phyloP scores from a whole-genome alignment of 495 filamentous ascomycete genomes.

The Penicillium canescens region DNA sequence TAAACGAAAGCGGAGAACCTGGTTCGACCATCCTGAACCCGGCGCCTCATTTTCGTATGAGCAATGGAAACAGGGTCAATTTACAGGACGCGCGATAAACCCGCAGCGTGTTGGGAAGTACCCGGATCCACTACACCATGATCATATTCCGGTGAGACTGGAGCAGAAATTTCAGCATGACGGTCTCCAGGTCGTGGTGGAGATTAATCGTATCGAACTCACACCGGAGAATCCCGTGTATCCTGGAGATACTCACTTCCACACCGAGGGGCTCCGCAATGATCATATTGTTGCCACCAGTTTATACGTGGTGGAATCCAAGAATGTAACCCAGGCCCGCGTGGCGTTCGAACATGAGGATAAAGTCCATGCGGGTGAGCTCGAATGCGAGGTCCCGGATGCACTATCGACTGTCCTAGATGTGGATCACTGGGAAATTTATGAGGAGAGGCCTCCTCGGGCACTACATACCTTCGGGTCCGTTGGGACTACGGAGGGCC shows the following conservation, averaged over 20 bases:
- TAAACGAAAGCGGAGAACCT: neutral
- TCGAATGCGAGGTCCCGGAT: neutral
- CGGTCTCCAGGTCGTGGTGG: neutral
- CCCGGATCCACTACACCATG: neutral
- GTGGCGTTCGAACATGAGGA: conserved; percentile 5
- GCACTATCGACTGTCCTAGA: neutral
- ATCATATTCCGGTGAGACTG: neutral
- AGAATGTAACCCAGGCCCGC: conserved; percentile 7
- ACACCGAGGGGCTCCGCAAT: conserved; percentile 4
- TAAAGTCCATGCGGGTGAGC: neutral
- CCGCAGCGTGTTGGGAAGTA: neutral
- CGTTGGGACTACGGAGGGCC: conserved; percentile 4
- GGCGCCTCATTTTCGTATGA: neutral
- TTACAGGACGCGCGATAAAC: neutral
- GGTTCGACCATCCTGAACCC: neutral
- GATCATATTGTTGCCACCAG: conserved; percentile 7
- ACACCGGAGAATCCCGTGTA: neutral
- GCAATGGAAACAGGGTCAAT: neutral
- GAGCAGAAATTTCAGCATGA: neutral
- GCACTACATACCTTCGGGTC: neutral
- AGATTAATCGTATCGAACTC: conserved; percentile 2
- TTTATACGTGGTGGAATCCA: conserved; percentile 1
- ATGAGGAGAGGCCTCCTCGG: neutral
- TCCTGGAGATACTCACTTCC: neutral
- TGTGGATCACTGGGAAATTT: neutral